Base-by-base conservation (phyloP, 768 basidiomycete species). In the Gymnopilus dilepis region DNA sequence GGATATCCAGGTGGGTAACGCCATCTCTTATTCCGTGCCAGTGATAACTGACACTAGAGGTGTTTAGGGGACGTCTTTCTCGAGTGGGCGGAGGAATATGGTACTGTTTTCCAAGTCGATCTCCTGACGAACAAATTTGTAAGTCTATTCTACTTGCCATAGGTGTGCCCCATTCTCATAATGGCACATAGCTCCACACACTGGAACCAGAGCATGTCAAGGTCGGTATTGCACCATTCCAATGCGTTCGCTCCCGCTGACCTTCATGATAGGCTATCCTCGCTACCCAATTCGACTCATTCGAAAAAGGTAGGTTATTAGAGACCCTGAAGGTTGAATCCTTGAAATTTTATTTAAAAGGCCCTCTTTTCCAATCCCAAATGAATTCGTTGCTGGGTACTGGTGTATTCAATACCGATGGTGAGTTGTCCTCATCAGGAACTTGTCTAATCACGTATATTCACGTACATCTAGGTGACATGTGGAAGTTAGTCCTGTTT, bases 401-500 rank as follows among this genome's bases (percentile, higher is more conserved):
- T 9, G 87, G 87, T 0, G 81, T 89, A 0, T 89, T 89, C 72
- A 84, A 84, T 63, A 79, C 80, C 1, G 84, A 88, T 72, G 86
- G 85, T 82, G 62, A n/a, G 71, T 65, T 7, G 56, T 66, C n/a
- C 41, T 43, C 15, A 37, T 26, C 63, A 58, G 12, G 15, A 37
- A 77, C 50, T 78, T 76, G 0, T 59, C 68, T 31, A 61, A 8
- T 56, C 68, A 30, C 30, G 45, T 56, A 17, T 56, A 28, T 58
- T 47, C 31, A 50, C 62, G 4, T 66, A 70, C 56, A 41, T 78
- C 22, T 15, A 85, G 86, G 86, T n/a, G 84, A 87, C 0, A 77
- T 83, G 70, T 90, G 89, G 89, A 89, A 86, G 85, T 86, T 63
- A 56, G 79, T n/a, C n/a, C n/a, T n/a, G n/a, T n/a, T n/a, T n/a